phyloP scores from a whole-genome alignment of 306 rosid genomes.

The Castanea sativa region DNA sequence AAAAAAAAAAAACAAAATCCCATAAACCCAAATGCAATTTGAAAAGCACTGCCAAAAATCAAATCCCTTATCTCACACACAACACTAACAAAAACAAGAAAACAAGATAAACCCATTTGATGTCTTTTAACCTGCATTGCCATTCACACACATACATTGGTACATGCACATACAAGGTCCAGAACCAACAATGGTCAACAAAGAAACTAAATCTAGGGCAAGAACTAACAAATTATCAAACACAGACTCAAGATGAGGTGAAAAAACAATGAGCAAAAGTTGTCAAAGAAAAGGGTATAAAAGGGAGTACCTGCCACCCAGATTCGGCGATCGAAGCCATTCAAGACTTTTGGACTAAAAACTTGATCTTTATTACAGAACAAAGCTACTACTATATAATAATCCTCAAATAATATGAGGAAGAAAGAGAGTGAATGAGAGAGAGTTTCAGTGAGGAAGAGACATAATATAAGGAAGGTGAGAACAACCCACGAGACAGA shows the following conservation, averaged over 20 bases:
- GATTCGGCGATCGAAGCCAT: slow-evolving; percentile 70
- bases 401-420: neutral
- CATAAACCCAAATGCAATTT: neutral
- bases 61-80: neutral
- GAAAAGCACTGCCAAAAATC: slow-evolving; percentile 7
- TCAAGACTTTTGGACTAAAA: neutral
- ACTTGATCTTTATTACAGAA: neutral
- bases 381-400: neutral
- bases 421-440: neutral
- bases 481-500: slow-evolving; percentile 36
- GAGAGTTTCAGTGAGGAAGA: neutral
- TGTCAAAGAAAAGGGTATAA: neutral
- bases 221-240: neutral
- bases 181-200: slow-evolving; percentile 18
- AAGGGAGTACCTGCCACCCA: slow-evolving; percentile 67
- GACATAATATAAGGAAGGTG: neutral
- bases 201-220: slow-evolving; percentile 28
- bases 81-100: neutral
- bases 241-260: neutral
- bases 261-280: neutral
- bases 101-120: neutral
- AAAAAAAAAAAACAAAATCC: neutral
- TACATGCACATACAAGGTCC: neutral
- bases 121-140: neutral
- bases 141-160: neutral